Base-by-base conservation (phyloP, 192 early-diverging fungal species). In the Dispira simplex region DNA sequence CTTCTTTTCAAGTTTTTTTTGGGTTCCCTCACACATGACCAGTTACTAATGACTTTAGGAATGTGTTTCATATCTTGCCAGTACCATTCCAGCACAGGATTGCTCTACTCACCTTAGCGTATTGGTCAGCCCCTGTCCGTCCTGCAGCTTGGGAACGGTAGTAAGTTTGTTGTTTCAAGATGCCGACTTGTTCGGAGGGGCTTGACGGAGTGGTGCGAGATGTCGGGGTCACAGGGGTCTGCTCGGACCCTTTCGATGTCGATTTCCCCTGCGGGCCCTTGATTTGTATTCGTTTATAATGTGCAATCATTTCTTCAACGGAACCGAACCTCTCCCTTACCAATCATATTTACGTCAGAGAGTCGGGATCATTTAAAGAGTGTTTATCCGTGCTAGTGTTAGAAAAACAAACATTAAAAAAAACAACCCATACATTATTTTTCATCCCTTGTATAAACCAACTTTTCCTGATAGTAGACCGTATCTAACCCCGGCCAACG, bases 301-400 rank as follows among this genome's bases (percentile, higher is more conserved):
- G 62, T 63, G 68, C 68, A 28, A 76, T 62, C 51, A 83, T 60
- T 18, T 80, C 78, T 6, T 78, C 74, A 27, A 78, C 68, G 20
- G 71, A 64, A 3, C 45, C 51, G 53, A 74, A 75, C 11, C 81
- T 79, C 53, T 79, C 79, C 62, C 68, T 83, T 74, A 5, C 66
- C 54, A 14, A 53, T 64, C 48, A 8, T 49, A 21, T 49, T 20
- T 21, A 49, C 4, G 16, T 8, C 1, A 20, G 48, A 9, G 16
- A 1, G 16, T 20, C 18, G 18, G 9, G 16, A 16, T 20, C 18
- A 16, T 21, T 21, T 4, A 16, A 16, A 49, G 1, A 4, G 21
- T 21, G 21, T 21, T 20, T 49, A 16, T 21, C 2, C 1, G 48
- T 1, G 18, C 9, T 49, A 49, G 48, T 9, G 8, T 4, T 49